These are phyloP conservation scores for Alternaria rosae DNA, from an alignment of 2,329 filamentous ascomycete species.

Conservation along the genomic window DNA sequence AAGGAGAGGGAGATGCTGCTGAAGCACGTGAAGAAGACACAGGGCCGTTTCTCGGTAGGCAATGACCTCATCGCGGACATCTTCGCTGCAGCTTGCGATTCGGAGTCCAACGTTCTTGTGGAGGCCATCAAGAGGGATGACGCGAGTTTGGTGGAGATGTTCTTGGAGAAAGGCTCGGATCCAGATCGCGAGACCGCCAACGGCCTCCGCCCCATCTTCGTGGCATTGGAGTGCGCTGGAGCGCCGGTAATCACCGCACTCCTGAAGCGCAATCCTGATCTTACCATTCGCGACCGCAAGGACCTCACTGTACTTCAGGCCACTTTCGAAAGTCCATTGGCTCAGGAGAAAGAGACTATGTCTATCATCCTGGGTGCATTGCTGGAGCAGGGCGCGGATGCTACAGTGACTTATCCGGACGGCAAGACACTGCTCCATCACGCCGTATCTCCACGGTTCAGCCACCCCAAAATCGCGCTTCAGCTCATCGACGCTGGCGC, in stretches of 20 bases:
- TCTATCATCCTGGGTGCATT: conserved; percentile 31
- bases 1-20: conserved; percentile 46
- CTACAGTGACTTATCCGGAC: conserved; percentile 30
- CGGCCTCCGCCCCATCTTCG: conserved; percentile 38
- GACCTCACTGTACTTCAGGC: conserved; percentile 38
- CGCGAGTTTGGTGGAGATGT: conserved; percentile 35
- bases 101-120: conserved; percentile 42
- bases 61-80: conserved; percentile 45
- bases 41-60: conserved; percentile 36
- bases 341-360: conserved; percentile 33
- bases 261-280: conserved; percentile 38
- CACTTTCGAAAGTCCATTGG: conserved; percentile 32
- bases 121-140: conserved; percentile 45
- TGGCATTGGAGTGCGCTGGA: conserved; percentile 36
- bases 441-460: conserved; percentile 24
- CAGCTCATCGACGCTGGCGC: conserved; percentile 33
- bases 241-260: conserved; percentile 36
- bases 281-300: conserved; percentile 30
- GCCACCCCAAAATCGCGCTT: conserved; percentile 28
- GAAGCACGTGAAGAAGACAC: conserved; percentile 37
- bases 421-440: conserved; percentile 43
- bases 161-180: conserved; percentile 41
- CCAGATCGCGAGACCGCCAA: conserved; percentile 33
- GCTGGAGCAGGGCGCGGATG: conserved; percentile 35
- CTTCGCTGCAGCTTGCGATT: conserved; percentile 42